Base-by-base conservation (phyloP, 1,139 yeast genomes). In the Blastobotrys indianensis region DNA sequence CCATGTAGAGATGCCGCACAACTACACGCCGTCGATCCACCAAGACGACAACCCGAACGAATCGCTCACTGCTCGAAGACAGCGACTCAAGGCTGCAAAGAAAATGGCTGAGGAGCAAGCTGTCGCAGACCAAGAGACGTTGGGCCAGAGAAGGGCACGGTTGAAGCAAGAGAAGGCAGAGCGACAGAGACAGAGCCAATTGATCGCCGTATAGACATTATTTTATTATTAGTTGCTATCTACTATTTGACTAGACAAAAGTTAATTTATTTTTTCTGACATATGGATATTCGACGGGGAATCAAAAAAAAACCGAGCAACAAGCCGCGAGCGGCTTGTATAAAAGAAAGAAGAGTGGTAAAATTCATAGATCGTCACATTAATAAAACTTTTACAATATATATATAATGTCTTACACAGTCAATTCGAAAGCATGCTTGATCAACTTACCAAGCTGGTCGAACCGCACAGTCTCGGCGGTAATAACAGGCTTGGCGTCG, bases 391-490 rank as follows among this genome's bases (percentile, higher is more conserved):
- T 20, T n/a, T n/a, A n/a, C n/a, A 20, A 20, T 20, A 20, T 20
- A 20, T 20, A 20, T 4, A 20, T 20, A 17, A 5, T 20, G 4
- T 17, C 32, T 36, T 50, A 51, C 11, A 45, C 49, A 31, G 42
- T 45, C 37, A 53, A 41, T 44, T 64, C 68, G 48, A 56, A 63
- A 23, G 65, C 66, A 15, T 62, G 55, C 57, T 63, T 63, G 46
- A 66, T 61, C 45, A 66, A 46, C 37, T 61, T 51, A 31, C 59
- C 54, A 41, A 66, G 49, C 54, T 66, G 70, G 42, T 65, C 70
- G 37, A 66, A 57, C 44, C 53, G 51, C 40, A 66, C 59, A 31
- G 56, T 57, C 50, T 67, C 70, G 17, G 59, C 53, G 17, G 63
- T 57, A 29, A 63, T 58, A 29, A 61, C 55, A 23, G 62, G 57